phyloP scores from a whole-genome alignment of 306 rosid species.

The Pachyrhizus erosus region DNA sequence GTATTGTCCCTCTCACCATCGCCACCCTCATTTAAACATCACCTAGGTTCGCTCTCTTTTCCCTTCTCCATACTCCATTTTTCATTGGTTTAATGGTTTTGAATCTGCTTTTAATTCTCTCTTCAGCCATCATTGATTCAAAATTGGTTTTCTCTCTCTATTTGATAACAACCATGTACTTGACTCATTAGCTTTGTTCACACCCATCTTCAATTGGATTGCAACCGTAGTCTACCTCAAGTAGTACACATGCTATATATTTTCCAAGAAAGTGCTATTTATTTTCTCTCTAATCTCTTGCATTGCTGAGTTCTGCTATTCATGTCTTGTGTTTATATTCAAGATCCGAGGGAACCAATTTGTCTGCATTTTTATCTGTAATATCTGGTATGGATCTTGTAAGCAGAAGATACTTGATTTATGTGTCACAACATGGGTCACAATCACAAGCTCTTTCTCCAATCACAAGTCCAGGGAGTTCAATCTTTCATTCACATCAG shows the following conservation, averaged over 20 bases:
- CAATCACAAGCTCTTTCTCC: constrained; percentile 53
- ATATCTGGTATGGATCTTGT: constrained; percentile 67
- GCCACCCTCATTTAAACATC: constrained; percentile 53
- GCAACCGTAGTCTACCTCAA: constrained; percentile 14
- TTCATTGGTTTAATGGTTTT: constrained; percentile 33
- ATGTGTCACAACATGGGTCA: constrained; percentile 45
- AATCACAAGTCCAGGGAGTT: constrained; percentile 49
- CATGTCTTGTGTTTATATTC: constrained; percentile 37
- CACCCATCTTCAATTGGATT: background rate
- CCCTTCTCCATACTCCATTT: constrained; percentile 35
- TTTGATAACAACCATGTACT: constrained; percentile 19
- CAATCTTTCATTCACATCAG: constrained; percentile 51
- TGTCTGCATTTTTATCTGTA: constrained; percentile 21
- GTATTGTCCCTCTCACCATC: constrained; percentile 47
- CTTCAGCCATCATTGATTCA: constrained; percentile 21
- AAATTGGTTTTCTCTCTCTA: background rate
- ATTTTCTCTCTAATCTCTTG: background rate
- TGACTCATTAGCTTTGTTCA: constrained; percentile 8
- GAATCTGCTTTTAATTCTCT: background rate
- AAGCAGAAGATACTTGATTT: constrained; percentile 57
- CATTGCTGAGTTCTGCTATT: constrained; percentile 32
- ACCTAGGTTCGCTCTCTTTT: constrained; percentile 47
- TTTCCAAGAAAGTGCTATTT: constrained; percentile 8
- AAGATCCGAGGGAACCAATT: constrained; percentile 60
- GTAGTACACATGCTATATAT: constrained; percentile 17